Percentiles rank a stretch among this genome's conserved stretches.
Evolutionary conservation across 2,329 filamentous ascomycete genomes (phyloP).

Genomic region (Pseudovirgaria hyperparasitica): DNA sequence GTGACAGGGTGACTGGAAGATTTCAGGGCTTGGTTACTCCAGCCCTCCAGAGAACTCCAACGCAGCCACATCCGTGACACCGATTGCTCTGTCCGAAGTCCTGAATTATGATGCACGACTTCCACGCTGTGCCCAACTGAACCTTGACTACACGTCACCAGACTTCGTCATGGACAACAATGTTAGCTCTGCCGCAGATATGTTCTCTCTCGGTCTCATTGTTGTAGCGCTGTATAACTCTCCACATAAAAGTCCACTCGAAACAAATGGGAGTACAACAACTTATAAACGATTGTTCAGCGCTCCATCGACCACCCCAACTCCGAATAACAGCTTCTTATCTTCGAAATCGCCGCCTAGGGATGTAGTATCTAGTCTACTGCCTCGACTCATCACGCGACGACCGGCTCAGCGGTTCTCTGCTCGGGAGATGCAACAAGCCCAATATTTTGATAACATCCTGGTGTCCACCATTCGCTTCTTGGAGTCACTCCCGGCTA

Average conservation of each 20-base stretch:
- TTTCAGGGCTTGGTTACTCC: slow-evolving; percentile 85
- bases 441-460: slow-evolving; percentile 93
- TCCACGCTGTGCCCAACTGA: slow-evolving; percentile 71
- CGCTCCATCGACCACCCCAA: slow-evolving; percentile 66
- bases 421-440: slow-evolving; percentile 85
- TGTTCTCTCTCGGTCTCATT: slow-evolving; percentile 85
- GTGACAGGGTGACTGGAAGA: slow-evolving; percentile 84
- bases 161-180: slow-evolving; percentile 91
- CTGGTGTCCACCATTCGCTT: slow-evolving; percentile 94
- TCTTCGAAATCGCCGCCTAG: slow-evolving; percentile 67
- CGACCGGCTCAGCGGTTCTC: slow-evolving; percentile 78
- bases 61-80: slow-evolving; percentile 61
- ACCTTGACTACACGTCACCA: slow-evolving; percentile 86
- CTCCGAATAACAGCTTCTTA: slow-evolving; percentile 70
- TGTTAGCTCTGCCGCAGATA: slow-evolving; percentile 70
- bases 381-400: slow-evolving; percentile 77
- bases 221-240: slow-evolving; percentile 87
- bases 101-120: slow-evolving; percentile 76
- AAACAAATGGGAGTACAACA: slow-evolving; percentile 66
- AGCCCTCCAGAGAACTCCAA: slow-evolving; percentile 66
- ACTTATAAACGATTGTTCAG: slow-evolving; percentile 77
- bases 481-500: slow-evolving; percentile 78
- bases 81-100: slow-evolving; percentile 71
- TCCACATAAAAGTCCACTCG: slow-evolving; percentile 79
- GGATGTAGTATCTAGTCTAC: slow-evolving; percentile 60